phyloP scores from a whole-genome alignment of 495 filamentous ascomycete species.

The Talaromyces nanjingensis region DNA sequence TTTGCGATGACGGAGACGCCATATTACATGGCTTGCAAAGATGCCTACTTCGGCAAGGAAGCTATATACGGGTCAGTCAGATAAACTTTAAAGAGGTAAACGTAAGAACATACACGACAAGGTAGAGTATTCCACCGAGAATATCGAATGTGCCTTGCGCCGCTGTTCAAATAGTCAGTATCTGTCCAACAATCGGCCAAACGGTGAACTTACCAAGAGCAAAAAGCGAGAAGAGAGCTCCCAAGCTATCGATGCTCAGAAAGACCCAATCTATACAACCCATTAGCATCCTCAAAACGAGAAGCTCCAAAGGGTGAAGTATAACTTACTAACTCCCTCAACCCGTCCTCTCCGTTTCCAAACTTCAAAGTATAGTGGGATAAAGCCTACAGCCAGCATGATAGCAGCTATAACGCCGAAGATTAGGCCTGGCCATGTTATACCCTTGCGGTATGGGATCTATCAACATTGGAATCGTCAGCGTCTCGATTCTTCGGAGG shows the following conservation, averaged over 20 bases:
- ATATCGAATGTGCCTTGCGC: slow-evolving; percentile 65
- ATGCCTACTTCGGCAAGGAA: slow-evolving; percentile 62
- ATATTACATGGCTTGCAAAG: slow-evolving; percentile 59
- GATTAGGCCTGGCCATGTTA: slow-evolving; percentile 50
- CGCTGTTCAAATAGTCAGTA: slow-evolving; percentile 28
- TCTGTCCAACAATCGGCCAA: not conserved
- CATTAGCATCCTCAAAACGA: slow-evolving; percentile 25
- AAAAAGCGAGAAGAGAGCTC: slow-evolving; percentile 70
- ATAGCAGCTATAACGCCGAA: slow-evolving; percentile 56
- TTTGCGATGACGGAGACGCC: slow-evolving; percentile 56
- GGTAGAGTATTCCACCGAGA: slow-evolving; percentile 62
- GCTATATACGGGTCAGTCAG: slow-evolving; percentile 23
- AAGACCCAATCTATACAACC: slow-evolving; percentile 59
- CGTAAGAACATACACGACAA: slow-evolving; percentile 48
- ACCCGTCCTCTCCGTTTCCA: slow-evolving; percentile 65
- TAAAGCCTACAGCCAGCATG: slow-evolving; percentile 50
- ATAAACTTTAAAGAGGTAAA: not conserved
- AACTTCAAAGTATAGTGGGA: slow-evolving; percentile 67
- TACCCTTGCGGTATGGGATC: slow-evolving; percentile 47
- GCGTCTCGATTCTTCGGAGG: not conserved
- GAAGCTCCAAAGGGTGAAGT: not conserved
- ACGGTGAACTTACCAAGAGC: slow-evolving; percentile 45
- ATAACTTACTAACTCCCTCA: slow-evolving; percentile 55
- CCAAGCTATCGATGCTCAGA: slow-evolving; percentile 60
- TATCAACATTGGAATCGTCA: slow-evolving; percentile 13